A percentile compares a stretch with the other conserved stretches of the same genome.
Evolutionary conservation across 805 yeast genomes (phyloP).

Genomic region (Candida yuanshanica): DNA sequence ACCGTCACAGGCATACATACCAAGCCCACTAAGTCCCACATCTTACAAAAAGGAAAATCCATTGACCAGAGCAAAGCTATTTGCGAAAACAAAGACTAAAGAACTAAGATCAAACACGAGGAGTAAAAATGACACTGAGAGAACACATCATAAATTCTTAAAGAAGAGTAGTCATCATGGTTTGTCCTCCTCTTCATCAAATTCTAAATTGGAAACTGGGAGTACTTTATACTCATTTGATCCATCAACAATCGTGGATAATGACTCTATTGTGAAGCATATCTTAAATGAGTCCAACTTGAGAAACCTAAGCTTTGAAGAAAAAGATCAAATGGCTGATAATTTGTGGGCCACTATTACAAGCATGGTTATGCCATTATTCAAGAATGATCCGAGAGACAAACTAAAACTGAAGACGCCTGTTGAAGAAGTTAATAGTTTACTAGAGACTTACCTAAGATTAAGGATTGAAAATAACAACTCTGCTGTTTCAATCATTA

Average conservation of each 20-base stretch:
- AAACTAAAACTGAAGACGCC: constrained; percentile 36
- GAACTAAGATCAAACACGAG: constrained; percentile 10
- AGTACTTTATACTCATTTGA: constrained; percentile 33
- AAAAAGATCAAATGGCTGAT: constrained; percentile 37
- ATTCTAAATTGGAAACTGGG: constrained; percentile 29
- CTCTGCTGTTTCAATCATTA: constrained; percentile 31
- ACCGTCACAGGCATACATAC: background rate
- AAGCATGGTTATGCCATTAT: constrained; percentile 39
- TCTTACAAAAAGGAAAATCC: constrained; percentile 17
- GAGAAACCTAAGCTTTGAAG: constrained; percentile 26
- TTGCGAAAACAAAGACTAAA: constrained; percentile 24
- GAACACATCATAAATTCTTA: constrained; percentile 17
- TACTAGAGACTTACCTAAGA: constrained; percentile 36
- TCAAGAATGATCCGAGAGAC: constrained; percentile 34
- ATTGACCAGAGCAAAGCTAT: constrained; percentile 20
- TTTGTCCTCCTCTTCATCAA: constrained; percentile 33
- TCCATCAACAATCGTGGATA: constrained; percentile 23
- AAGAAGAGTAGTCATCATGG: constrained; percentile 19
- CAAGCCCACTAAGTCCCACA: constrained; percentile 12
- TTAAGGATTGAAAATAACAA: constrained; percentile 33
- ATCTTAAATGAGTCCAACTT: constrained; percentile 26
- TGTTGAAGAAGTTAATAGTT: constrained; percentile 50
- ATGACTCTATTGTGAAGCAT: constrained; percentile 25
- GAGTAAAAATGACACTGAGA: constrained; percentile 11
- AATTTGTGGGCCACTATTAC: constrained; percentile 46